Percentiles rank a stretch among this genome's conserved stretches.
phyloP scores from a whole-genome alignment of 805 yeast genomes.

The Candida ponderosae region DNA sequence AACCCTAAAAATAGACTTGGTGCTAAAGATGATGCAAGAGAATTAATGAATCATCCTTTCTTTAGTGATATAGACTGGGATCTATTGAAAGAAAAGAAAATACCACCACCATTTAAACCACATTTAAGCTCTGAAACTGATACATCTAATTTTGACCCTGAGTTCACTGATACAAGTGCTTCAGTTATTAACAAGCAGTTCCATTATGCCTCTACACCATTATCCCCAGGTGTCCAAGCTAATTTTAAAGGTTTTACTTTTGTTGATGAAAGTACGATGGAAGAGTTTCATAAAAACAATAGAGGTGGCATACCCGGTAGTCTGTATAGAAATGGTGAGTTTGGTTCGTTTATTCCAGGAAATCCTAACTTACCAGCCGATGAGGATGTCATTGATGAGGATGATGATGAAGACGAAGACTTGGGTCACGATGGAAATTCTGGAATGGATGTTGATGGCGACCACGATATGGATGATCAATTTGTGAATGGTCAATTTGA shows the following conservation, averaged over 20 bases:
- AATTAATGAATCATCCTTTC: slow-evolving; percentile 86
- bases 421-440: slow-evolving; percentile 9
- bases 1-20: slow-evolving; percentile 95
- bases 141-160: slow-evolving; percentile 96
- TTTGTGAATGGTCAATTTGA: slow-evolving; percentile 89
- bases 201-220: slow-evolving; percentile 57
- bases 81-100: slow-evolving; percentile 62
- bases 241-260: slow-evolving; percentile 95
- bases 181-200: slow-evolving; percentile 66
- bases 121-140: slow-evolving; percentile 87
- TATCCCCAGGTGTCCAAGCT: slow-evolving; percentile 92
- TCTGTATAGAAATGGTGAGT: slow-evolving; percentile 31
- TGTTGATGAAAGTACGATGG: slow-evolving; percentile 89
- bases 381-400: slow-evolving; percentile 77
- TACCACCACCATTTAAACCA: slow-evolving; percentile 97
- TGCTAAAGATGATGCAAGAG: slow-evolving; percentile 85
- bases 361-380: slow-evolving; percentile 76
- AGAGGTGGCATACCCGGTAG: slow-evolving; percentile 20
- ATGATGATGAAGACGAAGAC: slow-evolving; percentile 43
- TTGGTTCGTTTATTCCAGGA: slow-evolving; percentile 73
- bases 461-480: slow-evolving; percentile 68
- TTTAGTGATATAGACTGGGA: slow-evolving; percentile 92
- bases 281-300: slow-evolving; percentile 57
- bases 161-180: slow-evolving; percentile 88
- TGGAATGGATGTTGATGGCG: slow-evolving; percentile 30